phyloP scores from a whole-genome alignment of 305 asterid species.

The Solanum hybrid region DNA sequence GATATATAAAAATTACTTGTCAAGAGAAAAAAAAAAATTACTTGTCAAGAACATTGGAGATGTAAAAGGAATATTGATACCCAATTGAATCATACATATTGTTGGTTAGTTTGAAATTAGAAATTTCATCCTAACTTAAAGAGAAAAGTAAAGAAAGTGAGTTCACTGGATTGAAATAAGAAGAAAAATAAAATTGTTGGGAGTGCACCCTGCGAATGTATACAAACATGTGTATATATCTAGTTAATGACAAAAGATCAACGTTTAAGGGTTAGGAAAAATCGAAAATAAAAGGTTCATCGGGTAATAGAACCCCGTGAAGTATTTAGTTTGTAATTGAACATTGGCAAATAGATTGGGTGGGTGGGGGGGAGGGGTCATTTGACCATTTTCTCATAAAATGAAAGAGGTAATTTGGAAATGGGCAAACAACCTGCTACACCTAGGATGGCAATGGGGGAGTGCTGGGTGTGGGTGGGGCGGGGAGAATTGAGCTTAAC shows the following conservation, averaged over 20 bases:
- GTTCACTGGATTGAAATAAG: not conserved
- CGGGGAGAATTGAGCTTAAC: not conserved
- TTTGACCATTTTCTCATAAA: too few relatives aligned
- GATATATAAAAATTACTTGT: not conserved
- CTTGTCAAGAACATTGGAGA: not conserved
- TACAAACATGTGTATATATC: not conserved
- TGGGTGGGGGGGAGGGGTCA: too few relatives aligned
- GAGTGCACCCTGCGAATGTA: not conserved
- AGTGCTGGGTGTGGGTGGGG: not conserved
- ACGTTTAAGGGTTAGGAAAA: not conserved
- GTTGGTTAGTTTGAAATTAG: not conserved
- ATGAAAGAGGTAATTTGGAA: not conserved
- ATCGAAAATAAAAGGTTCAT: not conserved
- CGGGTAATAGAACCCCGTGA: not conserved
- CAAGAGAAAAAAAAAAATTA: not conserved
- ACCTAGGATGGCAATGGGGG: not conserved
- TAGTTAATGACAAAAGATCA: not conserved
- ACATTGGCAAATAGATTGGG: too few relatives aligned
- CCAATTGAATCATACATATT: not conserved
- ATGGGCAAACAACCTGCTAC: not conserved
- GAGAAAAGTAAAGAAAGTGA: not conserved
- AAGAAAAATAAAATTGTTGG: not conserved
- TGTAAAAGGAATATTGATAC: not conserved
- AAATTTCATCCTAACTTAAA: not conserved
- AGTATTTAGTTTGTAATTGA: not conserved